Evolutionary conservation across 768 basidiomycete genomes (phyloP).

Genomic region (Coprinopsis cinerea): DNA sequence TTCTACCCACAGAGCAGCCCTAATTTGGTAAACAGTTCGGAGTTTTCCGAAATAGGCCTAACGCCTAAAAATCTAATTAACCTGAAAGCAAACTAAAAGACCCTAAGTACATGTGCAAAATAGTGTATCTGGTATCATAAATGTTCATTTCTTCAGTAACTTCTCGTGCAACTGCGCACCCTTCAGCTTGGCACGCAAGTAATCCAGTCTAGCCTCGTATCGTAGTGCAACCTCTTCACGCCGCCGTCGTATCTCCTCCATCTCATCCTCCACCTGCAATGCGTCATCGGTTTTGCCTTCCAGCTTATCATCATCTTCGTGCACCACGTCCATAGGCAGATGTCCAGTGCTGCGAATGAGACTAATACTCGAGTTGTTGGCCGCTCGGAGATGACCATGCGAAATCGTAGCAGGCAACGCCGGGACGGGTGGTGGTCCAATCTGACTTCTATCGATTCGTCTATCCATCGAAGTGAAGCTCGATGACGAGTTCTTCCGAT

Average conservation of each 20-base stretch:
- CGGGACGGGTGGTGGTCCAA: slow-evolving; percentile 30
- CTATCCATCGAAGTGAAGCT: slow-evolving; percentile 48
- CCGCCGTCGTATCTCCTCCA: slow-evolving; percentile 64
- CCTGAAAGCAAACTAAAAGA: neutral
- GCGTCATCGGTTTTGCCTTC: no score
- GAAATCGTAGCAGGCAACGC: slow-evolving; percentile 23
- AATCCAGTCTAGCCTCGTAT: slow-evolving; percentile 74
- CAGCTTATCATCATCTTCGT: slow-evolving; percentile 37
- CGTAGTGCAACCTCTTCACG: slow-evolving; percentile 65
- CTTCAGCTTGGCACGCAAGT: slow-evolving; percentile 75
- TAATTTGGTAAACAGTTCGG: neutral
- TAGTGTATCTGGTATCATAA: slow-evolving; percentile 4
- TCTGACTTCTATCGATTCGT: slow-evolving; percentile 12
- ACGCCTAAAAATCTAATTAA: neutral
- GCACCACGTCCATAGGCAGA: slow-evolving; percentile 45
- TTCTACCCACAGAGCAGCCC: neutral
- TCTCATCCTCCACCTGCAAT: slow-evolving; percentile 57
- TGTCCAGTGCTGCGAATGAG: slow-evolving; percentile 45
- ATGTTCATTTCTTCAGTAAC: slow-evolving; percentile 51
- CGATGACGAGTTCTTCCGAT: slow-evolving; percentile 56
- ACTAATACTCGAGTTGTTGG: slow-evolving; percentile 39
- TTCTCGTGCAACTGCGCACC: slow-evolving; percentile 82
- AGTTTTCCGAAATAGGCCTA: neutral
- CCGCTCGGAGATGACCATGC: slow-evolving; percentile 27
- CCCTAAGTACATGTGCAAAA: slow-evolving; percentile 8